phyloP scores from a whole-genome alignment of 371 early-diverging fungal species.

The Blakeslea trispora region DNA sequence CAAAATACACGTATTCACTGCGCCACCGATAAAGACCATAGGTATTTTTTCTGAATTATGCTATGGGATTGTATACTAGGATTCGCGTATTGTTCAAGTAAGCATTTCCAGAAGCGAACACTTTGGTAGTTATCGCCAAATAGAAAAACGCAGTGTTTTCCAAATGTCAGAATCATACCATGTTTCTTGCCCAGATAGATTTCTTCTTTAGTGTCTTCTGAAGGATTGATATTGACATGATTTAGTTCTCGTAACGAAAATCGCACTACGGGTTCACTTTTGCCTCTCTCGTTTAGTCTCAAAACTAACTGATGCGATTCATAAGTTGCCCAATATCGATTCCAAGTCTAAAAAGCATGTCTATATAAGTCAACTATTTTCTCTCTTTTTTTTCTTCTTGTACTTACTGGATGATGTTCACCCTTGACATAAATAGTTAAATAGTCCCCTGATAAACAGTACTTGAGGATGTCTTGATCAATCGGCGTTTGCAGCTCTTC shows the following conservation, averaged over 20 bases:
- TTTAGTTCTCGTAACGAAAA: constrained; percentile 5
- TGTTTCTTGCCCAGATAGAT: constrained; percentile 22
- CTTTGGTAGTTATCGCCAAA: constrained; percentile 18
- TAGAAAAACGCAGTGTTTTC: constrained; percentile 5
- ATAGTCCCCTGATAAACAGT: constrained; percentile 33
- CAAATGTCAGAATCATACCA: constrained; percentile 21
- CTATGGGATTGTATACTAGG: neutral
- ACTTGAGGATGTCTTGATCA: constrained; percentile 15
- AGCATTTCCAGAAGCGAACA: constrained; percentile 19
- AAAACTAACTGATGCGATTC: constrained; percentile 12
- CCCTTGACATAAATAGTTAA: constrained; percentile 38
- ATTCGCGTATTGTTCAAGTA: constrained; percentile 15
- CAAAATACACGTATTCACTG: constrained; percentile 8
- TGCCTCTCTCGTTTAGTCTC: constrained; percentile 20
- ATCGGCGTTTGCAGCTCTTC: constrained; percentile 4
- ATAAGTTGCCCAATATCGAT: constrained; percentile 21
- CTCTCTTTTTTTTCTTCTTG: too few relatives aligned
- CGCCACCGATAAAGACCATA: constrained; percentile 14
- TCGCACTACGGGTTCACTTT: constrained; percentile 15
- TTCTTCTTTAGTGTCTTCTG: constrained; percentile 20
- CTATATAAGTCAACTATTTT: too few relatives aligned
- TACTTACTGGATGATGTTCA: constrained; percentile 33
- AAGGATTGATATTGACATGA: constrained; percentile 14
- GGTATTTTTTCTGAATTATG: constrained; percentile 7
- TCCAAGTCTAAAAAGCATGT: constrained; percentile 14